Evolutionary conservation across 768 basidiomycete genomes (phyloP), one percentile per base, ranked within the genome.

Genomic region (Podaxis sp.): DNA sequence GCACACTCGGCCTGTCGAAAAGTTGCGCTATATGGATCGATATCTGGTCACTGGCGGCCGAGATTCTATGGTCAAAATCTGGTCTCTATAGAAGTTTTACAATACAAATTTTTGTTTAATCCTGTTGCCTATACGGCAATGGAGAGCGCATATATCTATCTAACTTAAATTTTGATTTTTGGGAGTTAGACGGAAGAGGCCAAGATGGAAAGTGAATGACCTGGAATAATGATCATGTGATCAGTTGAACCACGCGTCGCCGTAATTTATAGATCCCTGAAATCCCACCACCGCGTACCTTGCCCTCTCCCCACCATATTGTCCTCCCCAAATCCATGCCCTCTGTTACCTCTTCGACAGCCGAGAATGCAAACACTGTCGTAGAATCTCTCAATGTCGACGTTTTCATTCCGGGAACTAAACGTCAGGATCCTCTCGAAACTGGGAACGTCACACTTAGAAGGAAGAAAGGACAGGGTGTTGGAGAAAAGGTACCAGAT

Each of bases 11-110:
- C 96, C 96, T 0, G 90, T 89, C 30, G 93, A 95, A 76, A 84
- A 84, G 66, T 79, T 99, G 65, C 85, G 97, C 53, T 99, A 96
- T 76, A 96, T 97, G 89, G 97, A 99, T 75, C 87, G 90, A 53
- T 99, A 97, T 76, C 80, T 98, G 52, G 88, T 93, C 30, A 92
- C 92, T 8, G 97, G 97, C 38, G 95, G 89, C 55, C 85, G 90
- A 57, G 97, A 99, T 76, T 80, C 91, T 19, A 79, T 82, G 54
- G 83, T 96, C 67, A 97, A 96, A 79, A 88, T 96, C 66, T 98
- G 96, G 96, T 93, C 94, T 52, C 77, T 98, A 74, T 98, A 82
- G 61, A 57, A 19, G 30, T 24, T 17, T 28, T 57, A 49, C 11
- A 40, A 56, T 49, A 57, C 33, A 56, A 51, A 15, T 2, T 7